These are phyloP conservation scores for Chlorella sp. DNA, from an alignment of 139 green algal genomes.

Conservation along the genomic window DNA sequence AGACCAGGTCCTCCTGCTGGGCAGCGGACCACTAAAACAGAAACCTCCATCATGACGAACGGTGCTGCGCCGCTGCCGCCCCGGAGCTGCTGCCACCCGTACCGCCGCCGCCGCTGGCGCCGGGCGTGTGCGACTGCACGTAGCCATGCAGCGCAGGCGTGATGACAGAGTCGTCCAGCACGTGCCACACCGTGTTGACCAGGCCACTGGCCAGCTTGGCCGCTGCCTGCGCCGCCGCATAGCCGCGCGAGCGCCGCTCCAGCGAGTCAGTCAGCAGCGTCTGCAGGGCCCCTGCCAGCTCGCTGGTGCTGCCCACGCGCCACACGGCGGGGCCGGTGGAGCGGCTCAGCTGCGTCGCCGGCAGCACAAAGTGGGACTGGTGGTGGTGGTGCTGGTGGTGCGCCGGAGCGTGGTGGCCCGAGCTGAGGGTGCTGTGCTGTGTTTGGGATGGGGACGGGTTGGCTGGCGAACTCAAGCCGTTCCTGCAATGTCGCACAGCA, in stretches of 20 bases:
- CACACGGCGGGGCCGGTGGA: slow-evolving; percentile 46
- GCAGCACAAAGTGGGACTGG: slow-evolving; percentile 45
- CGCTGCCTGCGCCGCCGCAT: slow-evolving; percentile 48
- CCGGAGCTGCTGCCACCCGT: too few relatives aligned
- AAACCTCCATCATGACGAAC: too few relatives aligned
- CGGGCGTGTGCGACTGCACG: slow-evolving; percentile 3
- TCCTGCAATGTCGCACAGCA: too few relatives aligned
- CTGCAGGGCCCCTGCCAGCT: slow-evolving; percentile 32
- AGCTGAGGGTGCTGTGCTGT: too few relatives aligned
- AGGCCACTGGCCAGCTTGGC: slow-evolving; percentile 53
- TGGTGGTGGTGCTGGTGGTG: too few relatives aligned
- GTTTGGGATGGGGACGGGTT: too few relatives aligned
- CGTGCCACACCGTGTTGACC: slow-evolving; percentile 51
- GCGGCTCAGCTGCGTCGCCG: slow-evolving; percentile 37
- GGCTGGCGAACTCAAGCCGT: too few relatives aligned
- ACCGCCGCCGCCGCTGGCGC: too few relatives aligned
- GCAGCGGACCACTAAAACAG: too few relatives aligned
- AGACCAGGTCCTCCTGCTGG: too few relatives aligned
- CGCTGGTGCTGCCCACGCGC: slow-evolving; percentile 24
- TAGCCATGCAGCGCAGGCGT: slow-evolving; percentile 39
- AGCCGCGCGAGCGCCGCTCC: slow-evolving; percentile 39
- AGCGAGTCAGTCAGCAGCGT: slow-evolving; percentile 42
- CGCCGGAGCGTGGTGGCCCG: too few relatives aligned
- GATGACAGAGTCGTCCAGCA: slow-evolving; percentile 46
- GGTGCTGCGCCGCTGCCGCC: too few relatives aligned